Base-by-base conservation (phyloP, 2,329 filamentous ascomycete species). In the Neonectria hederae region DNA sequence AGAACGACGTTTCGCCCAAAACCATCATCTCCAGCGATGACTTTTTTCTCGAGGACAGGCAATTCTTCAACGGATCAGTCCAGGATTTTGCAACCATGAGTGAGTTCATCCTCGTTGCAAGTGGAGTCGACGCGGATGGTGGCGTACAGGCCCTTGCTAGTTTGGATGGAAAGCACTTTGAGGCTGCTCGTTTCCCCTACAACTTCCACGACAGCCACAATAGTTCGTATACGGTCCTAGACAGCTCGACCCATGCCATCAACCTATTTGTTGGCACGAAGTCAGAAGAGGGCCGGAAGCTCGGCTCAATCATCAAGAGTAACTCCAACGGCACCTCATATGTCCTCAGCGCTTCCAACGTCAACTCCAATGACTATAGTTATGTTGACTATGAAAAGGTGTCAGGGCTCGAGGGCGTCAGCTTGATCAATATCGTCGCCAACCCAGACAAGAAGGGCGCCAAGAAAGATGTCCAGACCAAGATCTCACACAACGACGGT, bases 321-420 rank as follows among this genome's bases (percentile, higher is more conserved):
- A 99, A 99, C 82, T 97, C 94, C 73, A 98, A 99, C 76, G 96
- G 96, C 58, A 99, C 96, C 0, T 96, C 92, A 1, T 99, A 97
- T 74, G 92, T 97, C 13, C 83, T 97, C 68, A 97, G 92, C 78
- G 84, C 96, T 24, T 83, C 87, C 53, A 88, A 88, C 21, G 93
- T 98, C 75, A 97, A 98, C 78, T 88, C 93, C 71, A 89, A 97
- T 75, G 82, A 85, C 13, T 72, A 77, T 2, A 94, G 90, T 46
- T 97, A 90, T 74, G 95, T 97, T 48, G 96, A 99, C 76, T 99
- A 97, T 78, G 96, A 99, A 77, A 97, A 97, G 82, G 93, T 97
- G 83, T 87, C 92, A 52, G 94, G 94, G 3, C 84, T 99, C 14
- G 95, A 99, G 78, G 96, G 96, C 46, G 93, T 99, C 54, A 89